A percentile compares a stretch with the other conserved stretches of the same genome.
phyloP scores from a whole-genome alignment of 805 yeast species.

The Yamadazyma philogaea region DNA sequence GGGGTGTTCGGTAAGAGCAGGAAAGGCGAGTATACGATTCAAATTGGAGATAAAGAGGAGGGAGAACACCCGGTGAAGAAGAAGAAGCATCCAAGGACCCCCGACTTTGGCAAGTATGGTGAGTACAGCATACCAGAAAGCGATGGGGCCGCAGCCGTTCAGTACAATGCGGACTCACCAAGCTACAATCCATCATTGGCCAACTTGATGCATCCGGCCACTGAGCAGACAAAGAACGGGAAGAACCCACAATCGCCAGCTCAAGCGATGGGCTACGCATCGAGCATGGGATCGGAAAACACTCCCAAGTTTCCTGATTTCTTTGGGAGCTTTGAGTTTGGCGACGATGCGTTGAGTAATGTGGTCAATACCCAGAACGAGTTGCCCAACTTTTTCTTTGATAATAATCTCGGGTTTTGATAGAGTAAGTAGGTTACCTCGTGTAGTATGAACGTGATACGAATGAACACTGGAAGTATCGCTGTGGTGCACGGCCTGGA shows the following conservation, averaged over 20 bases:
- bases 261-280: background rate
- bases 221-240: background rate
- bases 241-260: background rate
- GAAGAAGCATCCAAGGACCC: background rate
- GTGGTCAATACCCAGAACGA: slow-evolving; percentile 23
- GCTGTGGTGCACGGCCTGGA: too few species aligned
- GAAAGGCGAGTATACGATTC: background rate
- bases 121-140: background rate
- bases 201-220: slow-evolving; percentile 20
- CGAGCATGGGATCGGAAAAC: background rate
- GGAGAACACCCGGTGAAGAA: background rate
- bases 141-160: background rate
- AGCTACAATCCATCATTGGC: slow-evolving; percentile 24
- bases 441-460: background rate
- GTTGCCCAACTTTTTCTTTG: slow-evolving; percentile 40
- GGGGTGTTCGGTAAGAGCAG: slow-evolving; percentile 7
- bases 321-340: slow-evolving; percentile 14
- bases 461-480: background rate
- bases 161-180: slow-evolving; percentile 13
- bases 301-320: slow-evolving; percentile 5
- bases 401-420: slow-evolving; percentile 28
- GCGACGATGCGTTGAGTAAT: slow-evolving; percentile 22
- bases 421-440: background rate
- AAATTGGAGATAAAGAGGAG: slow-evolving; percentile 1
- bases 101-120: background rate